Percentiles rank a stretch among this genome's conserved stretches.
Evolutionary conservation across 2,329 filamentous ascomycete genomes (phyloP).

Genomic region (Aspergillus alliaceus): DNA sequence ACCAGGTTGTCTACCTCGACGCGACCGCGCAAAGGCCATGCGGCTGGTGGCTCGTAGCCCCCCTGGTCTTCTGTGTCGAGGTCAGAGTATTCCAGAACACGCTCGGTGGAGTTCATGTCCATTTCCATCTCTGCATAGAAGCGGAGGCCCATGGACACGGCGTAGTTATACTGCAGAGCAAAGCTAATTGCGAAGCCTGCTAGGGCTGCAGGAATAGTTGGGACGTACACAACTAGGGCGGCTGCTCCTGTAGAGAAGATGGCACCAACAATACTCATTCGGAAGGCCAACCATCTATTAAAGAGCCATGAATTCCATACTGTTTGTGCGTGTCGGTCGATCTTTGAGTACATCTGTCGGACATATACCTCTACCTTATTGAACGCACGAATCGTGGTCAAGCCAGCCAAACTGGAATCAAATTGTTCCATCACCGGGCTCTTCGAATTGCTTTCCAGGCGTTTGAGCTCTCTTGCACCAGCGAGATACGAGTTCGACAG

Average conservation of each 20-base stretch:
- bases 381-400: conserved; percentile 75
- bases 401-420: conserved; percentile 67
- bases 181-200: conserved; percentile 77
- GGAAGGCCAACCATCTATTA: conserved; percentile 74
- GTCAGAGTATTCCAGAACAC: conserved; percentile 72
- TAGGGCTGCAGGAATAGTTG: conserved; percentile 65
- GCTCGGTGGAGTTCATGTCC: conserved; percentile 76
- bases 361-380: conserved; percentile 67
- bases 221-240: conserved; percentile 62
- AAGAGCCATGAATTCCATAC: conserved; percentile 70
- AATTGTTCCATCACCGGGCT: conserved; percentile 79
- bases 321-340: conserved; percentile 66
- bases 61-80: conserved; percentile 66
- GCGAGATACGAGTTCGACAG: conserved; percentile 64
- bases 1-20: conserved; percentile 73
- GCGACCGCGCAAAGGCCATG: conserved; percentile 72
- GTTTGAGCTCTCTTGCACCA: conserved; percentile 59
- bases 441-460: conserved; percentile 72
- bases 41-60: conserved; percentile 63
- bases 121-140: conserved; percentile 71
- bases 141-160: conserved; percentile 67
- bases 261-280: conserved; percentile 71
- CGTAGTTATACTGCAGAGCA: conserved; percentile 68
- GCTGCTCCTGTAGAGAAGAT: conserved; percentile 68
- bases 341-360: conserved; percentile 65